These are phyloP conservation scores for Dryas alaskensis DNA, from an alignment of 306 rosid species.

Conservation along the genomic window DNA sequence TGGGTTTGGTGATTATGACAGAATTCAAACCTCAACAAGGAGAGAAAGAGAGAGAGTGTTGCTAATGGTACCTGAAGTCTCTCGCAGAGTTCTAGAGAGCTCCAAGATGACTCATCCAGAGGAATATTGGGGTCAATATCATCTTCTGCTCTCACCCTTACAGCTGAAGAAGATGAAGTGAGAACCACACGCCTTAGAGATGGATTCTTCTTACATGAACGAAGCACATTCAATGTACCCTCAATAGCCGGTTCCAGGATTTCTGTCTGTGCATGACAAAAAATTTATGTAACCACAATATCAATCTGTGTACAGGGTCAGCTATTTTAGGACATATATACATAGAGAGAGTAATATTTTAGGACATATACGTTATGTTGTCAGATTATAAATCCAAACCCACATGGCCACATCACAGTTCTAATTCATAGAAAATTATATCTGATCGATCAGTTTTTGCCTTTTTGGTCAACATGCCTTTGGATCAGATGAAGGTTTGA, in stretches of 20 bases:
- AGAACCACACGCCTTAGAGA: constrained; percentile 61
- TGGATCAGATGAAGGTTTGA: constrained; percentile 56
- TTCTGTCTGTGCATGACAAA: constrained; percentile 43
- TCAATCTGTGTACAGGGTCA: neutral
- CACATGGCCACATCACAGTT: too few relatives aligned
- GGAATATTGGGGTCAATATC: constrained; percentile 56
- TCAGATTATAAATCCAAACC: too few relatives aligned
- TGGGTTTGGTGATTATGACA: neutral
- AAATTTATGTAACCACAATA: neutral
- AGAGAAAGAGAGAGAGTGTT: neutral
- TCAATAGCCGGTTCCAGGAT: constrained; percentile 64
- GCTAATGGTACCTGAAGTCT: constrained; percentile 46
- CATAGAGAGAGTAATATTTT: too few relatives aligned
- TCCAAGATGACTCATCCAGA: constrained; percentile 75
- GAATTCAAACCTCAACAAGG: neutral
- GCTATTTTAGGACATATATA: neutral
- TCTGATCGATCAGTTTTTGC: too few relatives aligned
- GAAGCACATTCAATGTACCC: constrained; percentile 75
- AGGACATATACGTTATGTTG: too few relatives aligned
- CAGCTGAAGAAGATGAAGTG: constrained; percentile 82
- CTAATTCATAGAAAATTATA: too few relatives aligned
- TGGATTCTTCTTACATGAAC: constrained; percentile 64
- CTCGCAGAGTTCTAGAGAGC: constrained; percentile 55
- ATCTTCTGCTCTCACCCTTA: constrained; percentile 42
- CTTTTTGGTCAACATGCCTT: constrained; percentile 38